Evolutionary conservation across 768 basidiomycete species (phyloP).

Genomic region (Suillus hirtellus): DNA sequence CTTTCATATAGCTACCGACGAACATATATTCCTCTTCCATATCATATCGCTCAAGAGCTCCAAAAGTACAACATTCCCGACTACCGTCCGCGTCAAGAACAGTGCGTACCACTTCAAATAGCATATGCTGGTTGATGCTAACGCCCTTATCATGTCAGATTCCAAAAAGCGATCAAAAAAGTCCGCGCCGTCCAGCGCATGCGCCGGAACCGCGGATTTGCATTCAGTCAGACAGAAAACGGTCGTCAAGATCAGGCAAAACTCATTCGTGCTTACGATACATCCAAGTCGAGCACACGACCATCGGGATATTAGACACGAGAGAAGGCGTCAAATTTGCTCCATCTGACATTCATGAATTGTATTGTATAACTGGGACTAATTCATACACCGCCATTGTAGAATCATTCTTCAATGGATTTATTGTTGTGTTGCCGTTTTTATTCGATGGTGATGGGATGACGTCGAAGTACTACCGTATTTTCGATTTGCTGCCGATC

Average conservation of each 20-base stretch:
- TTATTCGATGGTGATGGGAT: neutral
- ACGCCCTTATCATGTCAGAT: conserved; percentile 47
- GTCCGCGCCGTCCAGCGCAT: conserved; percentile 98
- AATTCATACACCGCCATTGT: conserved; percentile 12
- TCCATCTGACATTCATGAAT: conserved; percentile 7
- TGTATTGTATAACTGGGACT: conserved; percentile 14
- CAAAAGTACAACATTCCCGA: conserved; percentile 98
- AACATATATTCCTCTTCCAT: conserved; percentile 88
- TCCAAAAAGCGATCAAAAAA: conserved; percentile 99
- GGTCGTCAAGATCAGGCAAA: conserved; percentile 85
- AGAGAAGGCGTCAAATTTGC: conserved; percentile 1
- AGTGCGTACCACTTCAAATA: conserved; percentile 51
- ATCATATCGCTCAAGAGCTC: conserved; percentile 98
- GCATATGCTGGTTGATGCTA: conserved; percentile 11
- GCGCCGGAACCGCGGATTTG: conserved; percentile 95
- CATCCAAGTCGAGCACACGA: conserved; percentile 68
- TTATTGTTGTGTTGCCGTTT: neutral
- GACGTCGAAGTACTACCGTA: neutral
- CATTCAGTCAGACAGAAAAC: conserved; percentile 96
- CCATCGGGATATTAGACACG: conserved; percentile 70
- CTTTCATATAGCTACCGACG: conserved; percentile 71
- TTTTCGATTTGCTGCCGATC: neutral
- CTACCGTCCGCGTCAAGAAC: conserved; percentile 95
- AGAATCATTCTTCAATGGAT: neutral
- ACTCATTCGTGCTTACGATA: conserved; percentile 86